Conservation (phyloP, 2,329 filamentous ascomycete genomes). For the Epicoccum sorghinum region DNA sequence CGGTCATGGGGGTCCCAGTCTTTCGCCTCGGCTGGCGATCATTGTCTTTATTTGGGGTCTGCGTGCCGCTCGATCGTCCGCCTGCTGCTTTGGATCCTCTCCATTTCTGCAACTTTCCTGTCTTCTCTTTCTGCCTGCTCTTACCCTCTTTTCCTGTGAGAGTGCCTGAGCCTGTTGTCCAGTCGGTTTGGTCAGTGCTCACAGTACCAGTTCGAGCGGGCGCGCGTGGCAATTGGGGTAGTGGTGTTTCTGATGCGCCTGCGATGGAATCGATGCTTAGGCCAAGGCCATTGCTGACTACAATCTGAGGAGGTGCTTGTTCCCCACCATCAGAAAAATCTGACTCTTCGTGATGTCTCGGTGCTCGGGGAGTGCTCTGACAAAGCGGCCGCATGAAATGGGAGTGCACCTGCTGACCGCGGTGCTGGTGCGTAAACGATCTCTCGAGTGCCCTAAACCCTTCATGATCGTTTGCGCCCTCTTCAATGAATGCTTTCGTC, state of each 20-base stretch:
- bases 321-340: conserved; percentile 43
- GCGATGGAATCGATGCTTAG: conserved; percentile 33
- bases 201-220: conserved; percentile 38
- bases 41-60: conserved; percentile 34
- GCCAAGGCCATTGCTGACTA: conserved; percentile 32
- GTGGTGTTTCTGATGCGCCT: conserved; percentile 27
- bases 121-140: conserved; percentile 39
- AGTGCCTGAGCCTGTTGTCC: conserved; percentile 27
- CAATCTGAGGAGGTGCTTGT: conserved; percentile 36
- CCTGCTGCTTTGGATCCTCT: conserved; percentile 29
- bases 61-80: conserved; percentile 33
- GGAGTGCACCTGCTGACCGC: conserved; percentile 63
- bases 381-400: conserved; percentile 68
- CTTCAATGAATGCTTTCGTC: conserved; percentile 69
- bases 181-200: conserved; percentile 42
- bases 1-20: conserved; percentile 31
- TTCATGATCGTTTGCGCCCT: conserved; percentile 66
- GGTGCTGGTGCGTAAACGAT: conserved; percentile 67
- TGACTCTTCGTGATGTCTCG: conserved; percentile 40
- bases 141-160: conserved; percentile 32
- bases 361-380: conserved; percentile 53
- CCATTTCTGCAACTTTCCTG: conserved; percentile 40
- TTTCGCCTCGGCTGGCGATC: conserved; percentile 33
- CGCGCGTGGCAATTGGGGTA: conserved; percentile 26
- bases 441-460: conserved; percentile 67